phyloP scores from a whole-genome alignment of 108 stramenopile genomes.

The Fragilaria radians region DNA sequence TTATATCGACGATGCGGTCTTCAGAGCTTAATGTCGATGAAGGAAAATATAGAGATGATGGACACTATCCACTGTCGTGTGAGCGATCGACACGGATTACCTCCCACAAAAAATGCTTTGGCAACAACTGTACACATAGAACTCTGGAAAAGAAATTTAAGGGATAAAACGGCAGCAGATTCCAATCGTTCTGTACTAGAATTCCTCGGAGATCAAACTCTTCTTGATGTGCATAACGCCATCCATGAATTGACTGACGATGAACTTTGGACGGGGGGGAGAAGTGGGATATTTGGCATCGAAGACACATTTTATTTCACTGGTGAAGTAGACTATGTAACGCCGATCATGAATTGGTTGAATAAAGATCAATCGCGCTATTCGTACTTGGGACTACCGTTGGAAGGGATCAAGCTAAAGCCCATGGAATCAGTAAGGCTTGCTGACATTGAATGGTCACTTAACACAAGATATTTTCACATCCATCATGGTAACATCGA shows the following conservation, averaged over 20 bases:
- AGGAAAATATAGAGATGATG: not conserved
- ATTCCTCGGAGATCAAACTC: slow-evolving; percentile 55
- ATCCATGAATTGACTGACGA: slow-evolving; percentile 53
- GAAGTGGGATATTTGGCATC: slow-evolving; percentile 60
- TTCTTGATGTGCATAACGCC: slow-evolving; percentile 63
- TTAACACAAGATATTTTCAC: slow-evolving; percentile 70
- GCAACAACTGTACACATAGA: slow-evolving; percentile 54
- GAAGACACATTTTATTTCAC: slow-evolving; percentile 62
- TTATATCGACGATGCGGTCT: slow-evolving; percentile 18
- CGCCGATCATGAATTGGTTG: slow-evolving; percentile 37
- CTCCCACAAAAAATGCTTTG: slow-evolving; percentile 10
- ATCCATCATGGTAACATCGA: slow-evolving; percentile 51
- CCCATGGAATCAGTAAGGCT: slow-evolving; percentile 45
- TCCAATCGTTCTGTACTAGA: slow-evolving; percentile 60
- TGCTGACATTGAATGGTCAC: slow-evolving; percentile 46
- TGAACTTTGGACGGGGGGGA: slow-evolving; percentile 24
- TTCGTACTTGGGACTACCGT: slow-evolving; percentile 21
- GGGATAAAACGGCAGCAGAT: slow-evolving; percentile 36
- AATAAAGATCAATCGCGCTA: slow-evolving; percentile 13
- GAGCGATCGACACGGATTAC: slow-evolving; percentile 56
- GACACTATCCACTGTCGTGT: slow-evolving; percentile 37
- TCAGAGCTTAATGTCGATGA: slow-evolving; percentile 16
- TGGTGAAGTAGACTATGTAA: slow-evolving; percentile 47
- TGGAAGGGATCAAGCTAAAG: not conserved
- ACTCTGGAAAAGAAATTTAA: slow-evolving; percentile 43